These are phyloP conservation scores for Hypoxylon sp. DNA, from an alignment of 2,329 filamentous ascomycete species.

Conservation along the genomic window DNA sequence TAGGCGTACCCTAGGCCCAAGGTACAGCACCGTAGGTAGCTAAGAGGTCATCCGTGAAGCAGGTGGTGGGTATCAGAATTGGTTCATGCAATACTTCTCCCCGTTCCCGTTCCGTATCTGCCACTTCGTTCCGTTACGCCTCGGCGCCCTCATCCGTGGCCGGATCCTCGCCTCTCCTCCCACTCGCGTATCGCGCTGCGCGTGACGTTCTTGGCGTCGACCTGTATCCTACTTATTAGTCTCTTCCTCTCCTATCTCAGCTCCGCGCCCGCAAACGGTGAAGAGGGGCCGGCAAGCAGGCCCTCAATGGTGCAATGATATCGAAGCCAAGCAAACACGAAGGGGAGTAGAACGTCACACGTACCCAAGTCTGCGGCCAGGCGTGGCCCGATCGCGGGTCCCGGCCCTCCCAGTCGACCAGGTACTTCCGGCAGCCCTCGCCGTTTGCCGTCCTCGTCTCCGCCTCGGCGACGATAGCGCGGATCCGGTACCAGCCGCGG, in stretches of 20 bases:
- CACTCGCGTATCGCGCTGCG: conserved; percentile 22
- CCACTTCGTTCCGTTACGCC: not conserved
- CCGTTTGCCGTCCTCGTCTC: too few relatives aligned
- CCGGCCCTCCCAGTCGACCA: conserved; percentile 43
- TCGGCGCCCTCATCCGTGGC: not conserved
- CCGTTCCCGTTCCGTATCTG: too few relatives aligned
- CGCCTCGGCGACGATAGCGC: conserved; percentile 35
- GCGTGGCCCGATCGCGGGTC: conserved; percentile 36
- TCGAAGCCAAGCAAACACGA: not conserved
- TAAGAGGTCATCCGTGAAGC: too few relatives aligned
- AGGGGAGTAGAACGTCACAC: conserved; percentile 1
- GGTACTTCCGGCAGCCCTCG: conserved; percentile 25
- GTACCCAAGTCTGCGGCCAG: conserved; percentile 42
- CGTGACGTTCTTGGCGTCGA: conserved; percentile 27
- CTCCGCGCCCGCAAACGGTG: too few relatives aligned
- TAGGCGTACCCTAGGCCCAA: too few relatives aligned
- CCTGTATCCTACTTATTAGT: conserved; percentile 19
- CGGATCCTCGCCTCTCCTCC: conserved; percentile 1
- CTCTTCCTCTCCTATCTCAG: not conserved
- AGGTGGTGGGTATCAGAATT: too few relatives aligned
- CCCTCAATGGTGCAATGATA: not conserved
- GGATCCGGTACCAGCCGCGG: conserved; percentile 38
- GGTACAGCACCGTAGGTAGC: too few relatives aligned
- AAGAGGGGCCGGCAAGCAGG: not conserved
- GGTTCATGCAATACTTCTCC: too few relatives aligned